Conservation (phyloP, 1,284 basidiomycete genomes). For the Puccinia horiana region DNA sequence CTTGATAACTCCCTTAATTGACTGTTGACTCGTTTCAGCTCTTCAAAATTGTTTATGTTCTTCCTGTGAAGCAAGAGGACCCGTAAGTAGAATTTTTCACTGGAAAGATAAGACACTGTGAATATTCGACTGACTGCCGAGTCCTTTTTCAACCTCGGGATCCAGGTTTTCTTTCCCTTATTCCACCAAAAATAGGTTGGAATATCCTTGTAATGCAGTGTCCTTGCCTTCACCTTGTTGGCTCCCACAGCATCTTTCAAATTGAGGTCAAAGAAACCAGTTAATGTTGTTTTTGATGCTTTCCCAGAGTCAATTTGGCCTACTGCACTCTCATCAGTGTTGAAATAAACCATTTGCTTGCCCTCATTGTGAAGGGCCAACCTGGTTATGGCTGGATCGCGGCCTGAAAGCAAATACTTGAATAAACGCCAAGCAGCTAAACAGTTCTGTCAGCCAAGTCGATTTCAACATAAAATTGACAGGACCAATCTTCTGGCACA, state of each 20-base stretch:
- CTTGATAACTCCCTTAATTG: neutral
- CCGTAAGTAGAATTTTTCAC: neutral
- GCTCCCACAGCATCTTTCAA: neutral
- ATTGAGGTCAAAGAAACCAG: neutral
- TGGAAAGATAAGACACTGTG: no score
- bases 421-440: constrained; percentile 13
- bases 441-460: no score
- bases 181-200: neutral
- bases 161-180: neutral
- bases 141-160: neutral
- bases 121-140: neutral
- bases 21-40: neutral
- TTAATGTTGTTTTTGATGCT: neutral
- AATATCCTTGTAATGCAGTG: neutral
- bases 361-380: neutral
- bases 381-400: neutral
- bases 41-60: neutral
- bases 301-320: neutral
- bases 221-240: neutral
- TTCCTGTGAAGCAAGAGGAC: neutral
- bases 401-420: neutral
- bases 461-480: no score
- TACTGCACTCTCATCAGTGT: neutral
- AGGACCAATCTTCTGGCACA: constrained; percentile 24
- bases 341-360: constrained; percentile 1